Conservation (phyloP, 1,284 basidiomycete genomes). For the Ustilago sp. region DNA sequence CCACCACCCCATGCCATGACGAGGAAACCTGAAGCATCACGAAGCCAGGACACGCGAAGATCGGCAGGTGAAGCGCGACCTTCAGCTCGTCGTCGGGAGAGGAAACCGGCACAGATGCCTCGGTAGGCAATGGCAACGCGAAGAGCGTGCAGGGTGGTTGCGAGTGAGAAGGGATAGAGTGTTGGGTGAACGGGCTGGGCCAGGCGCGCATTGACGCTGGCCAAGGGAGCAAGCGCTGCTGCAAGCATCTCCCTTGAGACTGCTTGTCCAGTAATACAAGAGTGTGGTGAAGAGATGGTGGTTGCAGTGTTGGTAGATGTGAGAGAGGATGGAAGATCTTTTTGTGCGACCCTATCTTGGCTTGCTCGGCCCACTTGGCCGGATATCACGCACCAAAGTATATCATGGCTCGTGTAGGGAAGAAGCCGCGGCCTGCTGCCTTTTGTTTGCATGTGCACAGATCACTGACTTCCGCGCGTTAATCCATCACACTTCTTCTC, state of each 20-base stretch:
- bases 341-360: not conserved
- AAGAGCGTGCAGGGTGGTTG: conserved; percentile 54
- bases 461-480: conserved; percentile 11
- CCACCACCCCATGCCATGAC: conserved; percentile 65
- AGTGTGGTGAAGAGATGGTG: conserved; percentile 1
- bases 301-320: not conserved
- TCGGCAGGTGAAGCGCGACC: conserved; percentile 17
- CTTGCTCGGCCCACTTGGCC: not conserved
- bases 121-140: conserved; percentile 59
- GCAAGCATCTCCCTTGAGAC: conserved; percentile 35
- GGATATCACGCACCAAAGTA: conserved; percentile 35
- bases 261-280: too few species aligned
- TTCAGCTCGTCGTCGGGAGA: conserved; percentile 28
- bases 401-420: conserved; percentile 6
- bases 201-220: conserved; percentile 45
- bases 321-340: not conserved
- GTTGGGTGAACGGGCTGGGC: conserved; percentile 48
- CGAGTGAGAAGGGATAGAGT: conserved; percentile 55
- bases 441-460: not conserved
- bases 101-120: conserved; percentile 32
- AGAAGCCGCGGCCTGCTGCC: conserved; percentile 6
- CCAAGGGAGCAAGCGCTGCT: conserved; percentile 34
- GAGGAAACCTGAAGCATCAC: conserved; percentile 57
- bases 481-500: conserved; percentile 18
- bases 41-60: conserved; percentile 28